Conservation (phyloP, 257 asterid genomes). For the Jacaranda mimosifolia region DNA sequence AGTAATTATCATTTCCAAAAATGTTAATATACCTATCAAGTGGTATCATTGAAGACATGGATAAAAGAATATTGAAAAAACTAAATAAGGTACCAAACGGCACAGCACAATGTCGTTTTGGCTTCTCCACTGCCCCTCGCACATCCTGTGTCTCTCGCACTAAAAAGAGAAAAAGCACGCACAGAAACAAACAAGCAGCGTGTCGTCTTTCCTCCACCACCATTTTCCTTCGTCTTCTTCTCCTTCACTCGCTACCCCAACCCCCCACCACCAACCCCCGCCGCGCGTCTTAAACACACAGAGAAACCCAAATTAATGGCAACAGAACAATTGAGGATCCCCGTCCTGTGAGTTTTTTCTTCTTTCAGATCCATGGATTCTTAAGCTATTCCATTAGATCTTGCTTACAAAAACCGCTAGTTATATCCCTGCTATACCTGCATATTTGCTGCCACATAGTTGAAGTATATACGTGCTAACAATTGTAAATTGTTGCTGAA, state of each 20-base stretch:
- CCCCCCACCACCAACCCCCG: constrained; percentile 11
- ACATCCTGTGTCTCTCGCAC: background rate
- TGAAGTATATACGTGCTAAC: background rate
- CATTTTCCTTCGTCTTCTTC: constrained; percentile 25
- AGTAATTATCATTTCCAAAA: background rate
- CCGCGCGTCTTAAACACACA: constrained; percentile 1
- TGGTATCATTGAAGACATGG: background rate
- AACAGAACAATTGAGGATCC: background rate
- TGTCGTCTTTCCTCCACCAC: constrained; percentile 38
- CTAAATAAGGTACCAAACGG: background rate
- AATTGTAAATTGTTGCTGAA: background rate
- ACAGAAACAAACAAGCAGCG: constrained; percentile 26
- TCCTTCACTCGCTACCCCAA: constrained; percentile 12
- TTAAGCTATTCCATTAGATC: background rate
- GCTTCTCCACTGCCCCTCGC: background rate
- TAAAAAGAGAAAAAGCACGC: background rate
- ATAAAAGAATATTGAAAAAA: background rate
- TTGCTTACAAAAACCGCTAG: background rate
- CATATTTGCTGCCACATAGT: background rate
- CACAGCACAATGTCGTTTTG: constrained; percentile 24
- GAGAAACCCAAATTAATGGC: background rate
- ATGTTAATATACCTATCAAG: background rate
- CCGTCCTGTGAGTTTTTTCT: background rate
- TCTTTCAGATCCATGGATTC: constrained; percentile 25
- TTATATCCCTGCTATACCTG: background rate